These are phyloP conservation scores for Leishmania turanica DNA, from an alignment of 208 protist species.

Conservation along the genomic window DNA sequence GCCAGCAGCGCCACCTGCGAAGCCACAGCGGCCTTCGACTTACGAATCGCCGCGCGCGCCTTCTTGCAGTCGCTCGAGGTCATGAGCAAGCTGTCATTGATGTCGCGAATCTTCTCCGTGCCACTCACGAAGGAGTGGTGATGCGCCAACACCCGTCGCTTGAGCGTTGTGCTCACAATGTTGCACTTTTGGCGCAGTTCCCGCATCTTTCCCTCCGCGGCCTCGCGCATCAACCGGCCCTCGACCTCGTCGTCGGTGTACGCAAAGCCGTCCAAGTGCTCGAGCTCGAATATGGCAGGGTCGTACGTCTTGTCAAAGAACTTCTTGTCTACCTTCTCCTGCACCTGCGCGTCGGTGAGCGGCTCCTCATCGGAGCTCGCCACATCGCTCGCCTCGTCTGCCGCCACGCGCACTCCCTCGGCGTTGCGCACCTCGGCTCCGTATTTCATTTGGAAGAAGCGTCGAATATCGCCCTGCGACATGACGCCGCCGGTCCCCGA, in stretches of 20 bases:
- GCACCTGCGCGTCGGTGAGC: conserved; percentile 82
- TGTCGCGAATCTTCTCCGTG: conserved; percentile 64
- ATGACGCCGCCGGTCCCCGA: conserved; percentile 25
- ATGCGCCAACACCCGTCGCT: conserved; percentile 77
- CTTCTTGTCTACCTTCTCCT: conserved; percentile 83
- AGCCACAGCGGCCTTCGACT: conserved; percentile 53
- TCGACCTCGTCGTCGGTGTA: conserved; percentile 60
- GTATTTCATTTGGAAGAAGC: conserved; percentile 72
- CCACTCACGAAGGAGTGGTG: conserved; percentile 76
- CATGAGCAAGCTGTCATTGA: conserved; percentile 80
- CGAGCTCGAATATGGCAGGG: conserved; percentile 68
- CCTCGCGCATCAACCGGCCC: conserved; percentile 54
- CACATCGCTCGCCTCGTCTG: conserved; percentile 47
- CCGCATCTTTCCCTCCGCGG: conserved; percentile 54
- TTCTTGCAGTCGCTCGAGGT: conserved; percentile 89
- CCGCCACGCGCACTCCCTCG: conserved; percentile 31
- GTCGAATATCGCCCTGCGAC: conserved; percentile 53
- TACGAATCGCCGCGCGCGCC: conserved; percentile 60
- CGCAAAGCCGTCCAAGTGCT: conserved; percentile 54
- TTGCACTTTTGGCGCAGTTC: conserved; percentile 69
- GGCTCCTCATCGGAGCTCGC: conserved; percentile 76
- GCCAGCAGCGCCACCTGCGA: conserved; percentile 62
- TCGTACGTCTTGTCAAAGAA: conserved; percentile 87
- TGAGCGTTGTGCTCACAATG: conserved; percentile 82
- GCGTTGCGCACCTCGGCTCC: conserved; percentile 48